phyloP scores from a whole-genome alignment of 257 asterid genomes.

The Solanum raphanifolium region DNA sequence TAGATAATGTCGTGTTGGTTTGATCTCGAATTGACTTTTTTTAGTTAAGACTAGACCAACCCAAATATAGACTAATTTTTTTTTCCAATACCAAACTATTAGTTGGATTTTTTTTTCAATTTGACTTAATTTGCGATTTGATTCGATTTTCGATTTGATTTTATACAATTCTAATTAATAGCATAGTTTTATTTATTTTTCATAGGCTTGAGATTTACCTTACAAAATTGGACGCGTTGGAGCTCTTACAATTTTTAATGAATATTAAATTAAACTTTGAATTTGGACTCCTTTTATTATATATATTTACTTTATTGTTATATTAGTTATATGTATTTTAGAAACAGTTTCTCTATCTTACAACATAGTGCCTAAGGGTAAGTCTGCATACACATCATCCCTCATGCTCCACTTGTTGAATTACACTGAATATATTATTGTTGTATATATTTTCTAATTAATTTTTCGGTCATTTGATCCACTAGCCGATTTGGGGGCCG shows the following conservation, averaged over 20 bases:
- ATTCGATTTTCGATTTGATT: no score
- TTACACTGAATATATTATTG: not conserved
- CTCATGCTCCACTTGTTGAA: not conserved
- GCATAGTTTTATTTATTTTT: no score
- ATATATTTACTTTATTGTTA: not conserved
- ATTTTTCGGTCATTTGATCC: not conserved
- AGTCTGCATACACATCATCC: not conserved
- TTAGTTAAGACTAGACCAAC: no score
- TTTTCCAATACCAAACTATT: no score
- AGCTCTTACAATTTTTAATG: not conserved
- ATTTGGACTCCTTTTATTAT: not conserved
- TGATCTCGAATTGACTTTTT: no score
- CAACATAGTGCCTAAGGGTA: not conserved
- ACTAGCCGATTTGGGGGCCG: not conserved
- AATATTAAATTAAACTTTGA: not conserved
- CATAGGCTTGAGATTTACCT: not conserved
- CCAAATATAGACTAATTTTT: no score
- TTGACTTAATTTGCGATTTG: no score
- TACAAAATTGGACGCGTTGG: not conserved
- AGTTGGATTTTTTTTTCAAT: no score
- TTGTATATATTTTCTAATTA: not conserved
- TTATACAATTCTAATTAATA: no score
- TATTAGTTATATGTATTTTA: not conserved
- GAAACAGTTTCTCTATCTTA: not conserved
- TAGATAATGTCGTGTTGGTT: no score